A percentile compares a stretch with the other conserved stretches of the same genome.
These are phyloP conservation scores for Hibiscus tridactylites DNA, from an alignment of 345 rosid genomes.

Conservation along the genomic window DNA sequence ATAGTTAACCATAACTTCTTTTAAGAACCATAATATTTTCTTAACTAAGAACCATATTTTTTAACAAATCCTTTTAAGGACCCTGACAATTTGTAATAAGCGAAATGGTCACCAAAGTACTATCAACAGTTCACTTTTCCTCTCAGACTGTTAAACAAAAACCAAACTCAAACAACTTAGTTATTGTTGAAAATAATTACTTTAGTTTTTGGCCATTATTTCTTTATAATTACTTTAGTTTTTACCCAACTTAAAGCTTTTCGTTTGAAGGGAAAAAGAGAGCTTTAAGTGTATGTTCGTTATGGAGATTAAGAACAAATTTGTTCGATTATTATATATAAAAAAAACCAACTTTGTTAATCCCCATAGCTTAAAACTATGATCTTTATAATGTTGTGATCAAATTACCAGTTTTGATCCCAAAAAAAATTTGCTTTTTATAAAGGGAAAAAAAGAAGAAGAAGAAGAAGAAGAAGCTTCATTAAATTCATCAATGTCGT, in stretches of 20 bases:
- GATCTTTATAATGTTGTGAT: not conserved
- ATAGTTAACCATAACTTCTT: too few species aligned
- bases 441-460: not conserved
- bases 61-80: too few species aligned
- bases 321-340: not conserved
- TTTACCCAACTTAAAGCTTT: too few species aligned
- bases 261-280: too few species aligned
- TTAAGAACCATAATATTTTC: too few species aligned
- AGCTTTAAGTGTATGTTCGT: not conserved
- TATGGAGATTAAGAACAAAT: not conserved
- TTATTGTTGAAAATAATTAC: too few species aligned
- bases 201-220: not conserved
- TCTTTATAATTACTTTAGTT: not conserved
- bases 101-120: not conserved
- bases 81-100: too few species aligned
- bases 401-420: not conserved
- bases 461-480: too few species aligned
- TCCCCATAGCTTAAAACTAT: not conserved
- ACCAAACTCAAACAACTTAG: not conserved
- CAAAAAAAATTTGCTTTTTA: not conserved
- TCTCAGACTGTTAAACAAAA: too few species aligned
- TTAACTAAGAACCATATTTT: too few species aligned
- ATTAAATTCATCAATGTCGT: not conserved
- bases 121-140: too few species aligned
- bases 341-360: not conserved